These are phyloP conservation scores for Sporothrix variecibatus DNA, from an alignment of 2,329 filamentous ascomycete species.

Conservation along the genomic window DNA sequence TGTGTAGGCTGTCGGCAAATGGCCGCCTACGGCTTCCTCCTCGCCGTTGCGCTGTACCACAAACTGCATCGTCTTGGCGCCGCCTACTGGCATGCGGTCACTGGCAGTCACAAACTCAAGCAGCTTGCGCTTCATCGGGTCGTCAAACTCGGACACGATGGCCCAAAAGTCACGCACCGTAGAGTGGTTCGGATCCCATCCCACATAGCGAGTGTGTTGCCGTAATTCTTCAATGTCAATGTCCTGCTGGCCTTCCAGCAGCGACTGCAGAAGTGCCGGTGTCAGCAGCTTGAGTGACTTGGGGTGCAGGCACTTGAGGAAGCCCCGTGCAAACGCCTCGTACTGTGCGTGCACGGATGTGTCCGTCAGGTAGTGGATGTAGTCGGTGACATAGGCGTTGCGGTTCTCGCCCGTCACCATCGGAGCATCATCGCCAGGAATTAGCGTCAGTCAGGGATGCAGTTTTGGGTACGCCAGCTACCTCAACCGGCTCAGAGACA, in stretches of 20 bases:
- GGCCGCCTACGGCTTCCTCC: constrained; percentile 54
- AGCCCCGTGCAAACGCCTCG: constrained; percentile 78
- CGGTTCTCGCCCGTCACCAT: constrained; percentile 83
- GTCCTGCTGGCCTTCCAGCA: constrained; percentile 80
- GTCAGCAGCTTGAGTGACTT: constrained; percentile 73
- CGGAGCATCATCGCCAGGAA: constrained; percentile 45
- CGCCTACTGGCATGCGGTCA: constrained; percentile 85
- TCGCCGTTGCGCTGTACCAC: constrained; percentile 76
- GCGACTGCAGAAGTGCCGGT: constrained; percentile 67
- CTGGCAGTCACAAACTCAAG: constrained; percentile 95
- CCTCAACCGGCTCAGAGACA: neutral
- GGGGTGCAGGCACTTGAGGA: constrained; percentile 70
- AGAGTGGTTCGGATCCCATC: constrained; percentile 69
- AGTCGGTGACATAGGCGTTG: constrained; percentile 76
- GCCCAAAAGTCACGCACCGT: constrained; percentile 82
- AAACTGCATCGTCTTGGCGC: constrained; percentile 79
- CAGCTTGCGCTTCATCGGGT: constrained; percentile 71
- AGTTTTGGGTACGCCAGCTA: neutral
- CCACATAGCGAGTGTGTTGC: constrained; percentile 74
- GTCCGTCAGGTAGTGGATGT: constrained; percentile 79
- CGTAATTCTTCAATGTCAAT: constrained; percentile 77
- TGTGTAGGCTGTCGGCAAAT: constrained; percentile 83
- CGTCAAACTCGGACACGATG: constrained; percentile 68
- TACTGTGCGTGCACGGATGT: constrained; percentile 76
- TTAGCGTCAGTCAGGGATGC: constrained; percentile 4